These are phyloP conservation scores for Avena sativa DNA, from an alignment of 176 grass and related monocot genomes.

Conservation along the genomic window DNA sequence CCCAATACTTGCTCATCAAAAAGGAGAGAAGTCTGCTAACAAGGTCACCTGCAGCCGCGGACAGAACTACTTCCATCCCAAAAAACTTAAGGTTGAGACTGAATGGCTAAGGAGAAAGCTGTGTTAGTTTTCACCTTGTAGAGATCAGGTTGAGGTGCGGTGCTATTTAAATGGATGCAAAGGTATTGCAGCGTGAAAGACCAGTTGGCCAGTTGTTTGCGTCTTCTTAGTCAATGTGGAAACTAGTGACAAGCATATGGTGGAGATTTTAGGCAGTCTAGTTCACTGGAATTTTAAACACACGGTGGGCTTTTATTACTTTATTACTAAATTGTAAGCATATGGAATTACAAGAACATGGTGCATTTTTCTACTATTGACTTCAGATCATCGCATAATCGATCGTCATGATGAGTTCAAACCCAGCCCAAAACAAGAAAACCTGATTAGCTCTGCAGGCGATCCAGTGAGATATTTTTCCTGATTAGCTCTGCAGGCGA, in stretches of 20 bases:
- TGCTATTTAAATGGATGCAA: not conserved
- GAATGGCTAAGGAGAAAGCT: not conserved
- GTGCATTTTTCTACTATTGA: not conserved
- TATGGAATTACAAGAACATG: no score
- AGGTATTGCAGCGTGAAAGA: not conserved
- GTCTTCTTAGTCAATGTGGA: not conserved
- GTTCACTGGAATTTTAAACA: not conserved
- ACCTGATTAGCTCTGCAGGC: not conserved
- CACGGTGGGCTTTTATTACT: not conserved
- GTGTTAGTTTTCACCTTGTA: slow-evolving; percentile 5
- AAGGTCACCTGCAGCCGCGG: not conserved
- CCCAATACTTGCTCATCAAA: not conserved
- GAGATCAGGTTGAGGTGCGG: not conserved
- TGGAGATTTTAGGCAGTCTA: not conserved
- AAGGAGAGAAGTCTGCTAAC: slow-evolving; percentile 21
- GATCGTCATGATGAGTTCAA: not conserved
- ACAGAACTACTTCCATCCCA: not conserved
- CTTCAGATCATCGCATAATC: not conserved
- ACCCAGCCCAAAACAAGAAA: no score
- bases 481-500: not conserved
- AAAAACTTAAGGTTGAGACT: not conserved
- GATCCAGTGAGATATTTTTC: not conserved
- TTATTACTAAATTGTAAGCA: not conserved
- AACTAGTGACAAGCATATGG: not conserved
- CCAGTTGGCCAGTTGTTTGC: not conserved